Evolutionary conservation across 176 grass and related monocot genomes (phyloP), one percentile per base, ranked within the genome.

Genomic region (Musa acuminata): DNA sequence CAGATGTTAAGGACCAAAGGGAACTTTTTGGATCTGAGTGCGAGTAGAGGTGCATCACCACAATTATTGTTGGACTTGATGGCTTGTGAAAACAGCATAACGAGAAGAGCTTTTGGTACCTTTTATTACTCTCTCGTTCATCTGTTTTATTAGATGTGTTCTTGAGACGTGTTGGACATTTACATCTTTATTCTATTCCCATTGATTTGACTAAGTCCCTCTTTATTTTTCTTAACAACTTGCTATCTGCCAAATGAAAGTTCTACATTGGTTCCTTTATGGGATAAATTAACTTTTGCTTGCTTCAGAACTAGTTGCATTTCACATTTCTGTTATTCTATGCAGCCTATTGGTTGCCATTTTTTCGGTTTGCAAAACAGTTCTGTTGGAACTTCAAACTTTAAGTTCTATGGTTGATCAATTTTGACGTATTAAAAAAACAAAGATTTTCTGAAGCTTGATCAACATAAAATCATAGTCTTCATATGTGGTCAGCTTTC

Each of bases 1-100:
- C 94, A 98, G 94, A 93, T 98, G 75, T 81, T 87, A 87, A 93
- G 80, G 80, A 85, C 80, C 83, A 80, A 77, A 79, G 86, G 83
- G 72, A 69, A 19, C 74, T 82, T 90, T 78, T 82, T 89, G 80
- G 90, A 98, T 87, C 70, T 93, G 87, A 88, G 72, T 75, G 29
- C 80, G 75, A 85, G 72, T 71, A 82, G 88, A 68, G 80, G 88
- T 84, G 77, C 87, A 80, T 81, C 90, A 76, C 48, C 80, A 52
- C 84, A 86, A 19, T 73, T 93, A 70, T 77, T 93, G 79, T n/a
- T 69, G 23, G 95, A 98, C 63, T 78, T 98, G 59, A 85, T 89
- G 77, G 74, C 72, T 84, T 86, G 84, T 27, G 84, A 98, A 27
- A 74, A 75, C 54, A 99, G 84, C 82, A 99, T 89, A 27, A 54